phyloP scores from a whole-genome alignment of 1,284 basidiomycete species.

The Cryptococcus sp. region DNA sequence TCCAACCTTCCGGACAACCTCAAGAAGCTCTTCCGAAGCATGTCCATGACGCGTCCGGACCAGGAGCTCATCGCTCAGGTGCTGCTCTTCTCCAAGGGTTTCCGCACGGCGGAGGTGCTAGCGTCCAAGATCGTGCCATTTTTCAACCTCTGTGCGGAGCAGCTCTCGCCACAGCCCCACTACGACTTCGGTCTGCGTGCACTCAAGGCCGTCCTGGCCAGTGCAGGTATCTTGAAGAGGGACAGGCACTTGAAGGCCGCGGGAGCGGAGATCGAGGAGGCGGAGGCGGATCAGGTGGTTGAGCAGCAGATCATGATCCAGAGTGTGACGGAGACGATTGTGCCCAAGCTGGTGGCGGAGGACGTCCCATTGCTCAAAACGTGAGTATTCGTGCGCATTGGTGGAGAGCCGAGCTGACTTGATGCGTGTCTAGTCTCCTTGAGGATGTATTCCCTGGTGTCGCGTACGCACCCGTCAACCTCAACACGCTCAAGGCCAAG shows the following conservation, averaged over 20 bases:
- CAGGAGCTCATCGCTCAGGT: constrained; percentile 98
- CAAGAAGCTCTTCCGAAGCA: constrained; percentile 63
- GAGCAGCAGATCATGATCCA: constrained; percentile 98
- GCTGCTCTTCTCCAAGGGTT: constrained; percentile 98
- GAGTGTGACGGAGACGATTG: constrained; percentile 98
- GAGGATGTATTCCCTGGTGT: constrained; percentile 98
- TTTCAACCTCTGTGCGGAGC: constrained; percentile 97
- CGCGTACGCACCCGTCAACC: constrained; percentile 81
- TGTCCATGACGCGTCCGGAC: constrained; percentile 99
- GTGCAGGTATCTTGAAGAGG: constrained; percentile 95
- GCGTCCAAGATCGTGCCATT: constrained; percentile 98
- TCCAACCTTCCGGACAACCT: constrained; percentile 96
- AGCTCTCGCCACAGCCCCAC: constrained; percentile 94
- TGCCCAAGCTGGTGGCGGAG: constrained; percentile 95
- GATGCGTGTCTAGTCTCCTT: constrained; percentile 63
- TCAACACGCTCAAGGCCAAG: constrained; percentile 77
- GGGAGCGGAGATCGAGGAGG: constrained; percentile 35
- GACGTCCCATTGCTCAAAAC: constrained; percentile 92
- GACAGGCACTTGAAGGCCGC: constrained; percentile 61
- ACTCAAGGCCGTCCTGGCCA: constrained; percentile 91
- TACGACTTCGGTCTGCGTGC: constrained; percentile 99
- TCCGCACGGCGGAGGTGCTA: constrained; percentile 91
- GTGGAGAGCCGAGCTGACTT: not conserved
- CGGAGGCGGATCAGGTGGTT: constrained; percentile 61
- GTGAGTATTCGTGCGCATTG: constrained; percentile 51